A percentile compares a stretch with the other conserved stretches of the same genome.
Conservation (phyloP, 2,329 filamentous ascomycete genomes). For the Dactylellina leptospora region DNA sequence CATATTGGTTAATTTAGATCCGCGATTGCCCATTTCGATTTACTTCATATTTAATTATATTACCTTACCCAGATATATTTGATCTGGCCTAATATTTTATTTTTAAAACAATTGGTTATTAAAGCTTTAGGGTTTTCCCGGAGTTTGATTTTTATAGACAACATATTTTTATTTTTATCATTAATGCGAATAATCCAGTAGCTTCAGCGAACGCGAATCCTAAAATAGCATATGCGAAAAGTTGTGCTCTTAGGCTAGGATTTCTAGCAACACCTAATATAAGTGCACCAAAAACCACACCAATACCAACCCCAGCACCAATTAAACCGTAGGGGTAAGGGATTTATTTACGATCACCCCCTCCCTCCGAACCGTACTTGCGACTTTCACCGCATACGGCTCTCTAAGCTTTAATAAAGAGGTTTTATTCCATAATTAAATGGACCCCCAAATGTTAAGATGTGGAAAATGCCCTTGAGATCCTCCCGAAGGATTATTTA, state of each 20-base stretch:
- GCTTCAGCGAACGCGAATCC: conserved; percentile 65
- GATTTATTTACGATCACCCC: no score
- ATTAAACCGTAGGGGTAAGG: no score
- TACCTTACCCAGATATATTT: not conserved
- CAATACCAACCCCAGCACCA: no score
- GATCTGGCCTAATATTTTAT: not conserved
- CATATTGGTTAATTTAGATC: conserved; percentile 1
- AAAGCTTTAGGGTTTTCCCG: not conserved
- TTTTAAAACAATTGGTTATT: not conserved
- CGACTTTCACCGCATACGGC: no score
- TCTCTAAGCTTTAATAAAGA: no score
- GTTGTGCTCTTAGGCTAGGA: conserved; percentile 67
- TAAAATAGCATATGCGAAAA: conserved; percentile 72
- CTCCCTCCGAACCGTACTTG: no score
- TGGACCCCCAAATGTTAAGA: no score
- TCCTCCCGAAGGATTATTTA: no score
- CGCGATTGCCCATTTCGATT: not conserved
- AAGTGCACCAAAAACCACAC: conserved; percentile 67
- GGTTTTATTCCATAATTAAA: no score
- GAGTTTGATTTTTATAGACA: conserved; percentile 3
- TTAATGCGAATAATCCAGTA: conserved; percentile 4
- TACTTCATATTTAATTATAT: not conserved
- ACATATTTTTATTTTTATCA: not conserved
- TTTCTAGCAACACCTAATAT: conserved; percentile 68
- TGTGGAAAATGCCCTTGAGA: no score